Conservation (phyloP, 352 stramenopile genomes). For the Saprolegnia diclina region DNA sequence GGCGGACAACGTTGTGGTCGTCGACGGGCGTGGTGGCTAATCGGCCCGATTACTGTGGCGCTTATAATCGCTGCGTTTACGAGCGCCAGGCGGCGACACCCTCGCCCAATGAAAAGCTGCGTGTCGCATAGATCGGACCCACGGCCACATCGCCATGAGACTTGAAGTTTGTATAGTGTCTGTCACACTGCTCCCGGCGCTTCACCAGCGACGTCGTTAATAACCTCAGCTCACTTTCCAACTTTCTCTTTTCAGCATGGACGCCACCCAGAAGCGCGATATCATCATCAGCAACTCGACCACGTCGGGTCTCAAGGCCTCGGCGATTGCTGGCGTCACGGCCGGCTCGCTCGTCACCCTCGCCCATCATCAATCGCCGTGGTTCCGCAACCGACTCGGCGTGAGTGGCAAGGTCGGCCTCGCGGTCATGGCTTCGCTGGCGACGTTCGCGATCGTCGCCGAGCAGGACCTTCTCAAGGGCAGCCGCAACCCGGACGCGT, state of each 20-base stretch:
- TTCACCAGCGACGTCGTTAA: background rate
- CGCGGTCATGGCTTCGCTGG: slow-evolving; percentile 54
- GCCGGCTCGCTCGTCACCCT: slow-evolving; percentile 33
- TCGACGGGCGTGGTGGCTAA: background rate
- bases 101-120: background rate
- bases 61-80: slow-evolving; percentile 5
- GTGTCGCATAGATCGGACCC: background rate
- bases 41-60: background rate
- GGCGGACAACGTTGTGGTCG: background rate
- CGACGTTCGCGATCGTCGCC: slow-evolving; percentile 55
- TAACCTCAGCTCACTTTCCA: background rate
- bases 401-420: slow-evolving; percentile 71
- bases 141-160: background rate
- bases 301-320: slow-evolving; percentile 47
- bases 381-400: slow-evolving; percentile 63
- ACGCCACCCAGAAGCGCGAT: slow-evolving; percentile 52
- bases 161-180: background rate
- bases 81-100: background rate
- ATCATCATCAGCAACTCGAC: slow-evolving; percentile 69
- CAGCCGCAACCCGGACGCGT: slow-evolving; percentile 64
- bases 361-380: slow-evolving; percentile 54
- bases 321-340: slow-evolving; percentile 33
- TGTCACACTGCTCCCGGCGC: background rate
- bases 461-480: slow-evolving; percentile 57
- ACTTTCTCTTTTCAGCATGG: slow-evolving; percentile 12